phyloP scores from a whole-genome alignment of 1,284 basidiomycete species.

The Microbotryum intermedium region DNA sequence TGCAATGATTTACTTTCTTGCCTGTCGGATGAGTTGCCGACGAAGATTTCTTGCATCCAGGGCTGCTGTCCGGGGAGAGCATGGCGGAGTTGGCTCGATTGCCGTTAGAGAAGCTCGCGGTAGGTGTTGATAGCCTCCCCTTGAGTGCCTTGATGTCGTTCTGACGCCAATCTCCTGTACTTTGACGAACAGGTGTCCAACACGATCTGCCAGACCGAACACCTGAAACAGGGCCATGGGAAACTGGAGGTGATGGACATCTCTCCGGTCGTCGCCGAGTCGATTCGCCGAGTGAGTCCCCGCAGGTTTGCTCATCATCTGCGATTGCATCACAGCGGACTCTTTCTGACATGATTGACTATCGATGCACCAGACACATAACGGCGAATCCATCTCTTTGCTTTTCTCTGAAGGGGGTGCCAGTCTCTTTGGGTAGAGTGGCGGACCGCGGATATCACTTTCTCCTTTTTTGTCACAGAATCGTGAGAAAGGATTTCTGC shows the following conservation, averaged over 20 bases:
- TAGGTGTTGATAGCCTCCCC: slow-evolving; percentile 45
- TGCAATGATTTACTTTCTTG: background rate
- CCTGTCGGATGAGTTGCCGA: background rate
- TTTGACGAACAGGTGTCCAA: slow-evolving; percentile 54
- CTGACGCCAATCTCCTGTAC: background rate
- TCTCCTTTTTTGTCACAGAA: too few relatives aligned
- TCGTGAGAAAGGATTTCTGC: too few relatives aligned
- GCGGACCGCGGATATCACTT: too few relatives aligned
- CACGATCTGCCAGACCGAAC: slow-evolving; percentile 60
- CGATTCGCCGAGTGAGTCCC: slow-evolving; percentile 59
- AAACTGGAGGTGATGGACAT: slow-evolving; percentile 63
- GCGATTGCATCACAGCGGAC: background rate
- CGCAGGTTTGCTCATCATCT: background rate
- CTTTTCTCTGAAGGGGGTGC: slow-evolving; percentile 25
- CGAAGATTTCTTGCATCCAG: slow-evolving; percentile 41
- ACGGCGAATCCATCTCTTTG: slow-evolving; percentile 59
- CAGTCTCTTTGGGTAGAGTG: background rate
- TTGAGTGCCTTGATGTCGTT: background rate
- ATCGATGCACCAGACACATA: slow-evolving; percentile 57
- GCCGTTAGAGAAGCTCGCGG: slow-evolving; percentile 78
- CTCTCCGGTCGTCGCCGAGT: slow-evolving; percentile 84
- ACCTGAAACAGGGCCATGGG: slow-evolving; percentile 42
- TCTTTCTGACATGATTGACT: background rate
- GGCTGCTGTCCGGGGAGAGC: slow-evolving; percentile 75
- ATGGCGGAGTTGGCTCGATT: slow-evolving; percentile 66